Evolutionary conservation across 202 grass and related monocot genomes (phyloP), one percentile per base, ranked within the genome.

Genomic region (Panicum hallii): DNA sequence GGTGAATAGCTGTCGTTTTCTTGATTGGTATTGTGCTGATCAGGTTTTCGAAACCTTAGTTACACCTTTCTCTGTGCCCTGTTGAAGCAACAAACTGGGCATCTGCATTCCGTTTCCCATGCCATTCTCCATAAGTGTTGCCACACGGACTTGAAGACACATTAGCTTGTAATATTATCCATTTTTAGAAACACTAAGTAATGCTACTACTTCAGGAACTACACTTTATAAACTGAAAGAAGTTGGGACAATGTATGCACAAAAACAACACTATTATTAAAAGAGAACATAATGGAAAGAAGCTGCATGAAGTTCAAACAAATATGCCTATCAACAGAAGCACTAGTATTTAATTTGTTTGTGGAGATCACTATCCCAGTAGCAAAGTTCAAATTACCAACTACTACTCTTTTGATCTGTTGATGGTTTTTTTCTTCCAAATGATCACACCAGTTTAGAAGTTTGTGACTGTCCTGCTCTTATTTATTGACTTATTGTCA

Each of bases 401-500:
- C 19, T 78, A 47, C 36, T 87, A 81, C 10, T 69, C 32, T 82
- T 77, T 78, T 76, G 41, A 82, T 23, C 41, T 63, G 30, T 32
- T 75, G 17, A 58, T 82, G 30, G 82, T 69, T 75, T 66, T 50
- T 69, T 61, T 69, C 61, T 75, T 82, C 30, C 6, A 67, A 23
- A 45, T 30, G 34, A 83, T 67, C 5, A 20, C 14, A 83, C 26
- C 52, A 67, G 61, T 70, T 76, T 56, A 57, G 2, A 48, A 57
- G 16, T 54, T 79, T 45, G 40, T 44, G 55, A 68, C 49, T 45
- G 3, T n/a, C 50, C 13, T 78, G 15, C 67, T 89, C 46, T 67
- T 83, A 22, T 82, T 91, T 87, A 28, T 79, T 70, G 20, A 34
- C 71, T 79, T 84, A 87, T 83, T 84, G 63, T n/a, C 60, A 69